Percentiles rank a stretch among this genome's conserved stretches.
phyloP scores from a whole-genome alignment of 495 filamentous ascomycete species.

The Bacidia gigantensis region DNA sequence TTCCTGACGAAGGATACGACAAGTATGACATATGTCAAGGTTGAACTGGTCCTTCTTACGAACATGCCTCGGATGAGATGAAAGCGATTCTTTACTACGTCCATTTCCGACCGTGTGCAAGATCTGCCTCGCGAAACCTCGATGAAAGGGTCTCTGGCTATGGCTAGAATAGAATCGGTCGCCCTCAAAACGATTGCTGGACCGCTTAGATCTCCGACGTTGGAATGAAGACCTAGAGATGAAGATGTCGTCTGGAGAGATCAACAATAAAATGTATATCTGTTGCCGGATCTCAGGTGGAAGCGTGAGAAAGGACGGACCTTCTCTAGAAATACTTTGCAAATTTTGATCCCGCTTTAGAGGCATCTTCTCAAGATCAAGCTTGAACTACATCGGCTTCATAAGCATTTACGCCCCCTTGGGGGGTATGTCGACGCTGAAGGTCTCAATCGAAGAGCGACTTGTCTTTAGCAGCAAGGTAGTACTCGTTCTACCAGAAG shows the following conservation, averaged over 20 bases:
- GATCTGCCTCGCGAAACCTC: not conserved
- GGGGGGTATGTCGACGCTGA: no score
- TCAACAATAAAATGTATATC: not conserved
- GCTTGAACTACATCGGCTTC: no score
- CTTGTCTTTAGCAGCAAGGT: no score
- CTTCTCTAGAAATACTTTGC: not conserved
- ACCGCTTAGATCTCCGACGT: not conserved
- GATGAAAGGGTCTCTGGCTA: not conserved
- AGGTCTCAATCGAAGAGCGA: no score
- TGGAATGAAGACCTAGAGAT: not conserved
- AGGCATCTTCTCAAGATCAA: not conserved
- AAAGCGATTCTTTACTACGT: not conserved
- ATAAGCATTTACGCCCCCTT: no score
- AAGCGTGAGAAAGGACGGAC: not conserved
- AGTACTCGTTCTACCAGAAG: no score
- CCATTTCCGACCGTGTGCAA: not conserved
- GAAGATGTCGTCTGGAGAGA: not conserved
- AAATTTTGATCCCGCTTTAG: not conserved
- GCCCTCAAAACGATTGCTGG: not conserved
- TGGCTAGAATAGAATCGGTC: not conserved
- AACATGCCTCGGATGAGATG: not conserved
- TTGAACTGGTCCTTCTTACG: not conserved
- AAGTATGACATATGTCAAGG: not conserved
- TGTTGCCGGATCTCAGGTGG: conserved; percentile 1
- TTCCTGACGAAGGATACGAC: not conserved